These are phyloP conservation scores for Aphanomyces cochlioides DNA, from an alignment of 352 stramenopile species.

Conservation along the genomic window DNA sequence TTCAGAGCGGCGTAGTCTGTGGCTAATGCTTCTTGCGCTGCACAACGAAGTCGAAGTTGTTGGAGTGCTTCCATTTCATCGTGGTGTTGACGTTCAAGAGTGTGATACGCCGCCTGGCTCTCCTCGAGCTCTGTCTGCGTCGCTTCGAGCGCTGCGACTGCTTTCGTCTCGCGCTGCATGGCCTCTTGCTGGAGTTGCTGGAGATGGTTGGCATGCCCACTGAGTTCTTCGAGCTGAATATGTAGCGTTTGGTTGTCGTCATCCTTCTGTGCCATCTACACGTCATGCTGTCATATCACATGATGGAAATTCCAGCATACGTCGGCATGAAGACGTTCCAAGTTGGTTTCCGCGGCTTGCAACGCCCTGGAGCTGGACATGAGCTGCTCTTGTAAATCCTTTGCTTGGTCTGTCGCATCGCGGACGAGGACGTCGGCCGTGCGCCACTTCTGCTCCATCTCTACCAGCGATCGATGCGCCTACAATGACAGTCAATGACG, in stretches of 20 bases:
- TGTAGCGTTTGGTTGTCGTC: background rate
- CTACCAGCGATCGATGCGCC: conserved; percentile 2
- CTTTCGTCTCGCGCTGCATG: background rate
- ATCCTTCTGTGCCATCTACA: background rate
- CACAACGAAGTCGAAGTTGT: background rate
- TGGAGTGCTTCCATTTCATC: background rate
- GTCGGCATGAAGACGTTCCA: background rate
- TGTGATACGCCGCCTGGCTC: background rate
- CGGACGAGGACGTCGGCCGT: background rate
- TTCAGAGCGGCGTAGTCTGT: background rate
- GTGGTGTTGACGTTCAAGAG: too few relatives aligned
- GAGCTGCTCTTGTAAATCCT: conserved; percentile 11
- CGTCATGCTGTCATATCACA: too few relatives aligned
- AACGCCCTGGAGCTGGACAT: background rate
- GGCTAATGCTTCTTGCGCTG: background rate
- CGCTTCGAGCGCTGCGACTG: background rate
- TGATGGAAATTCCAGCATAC: background rate
- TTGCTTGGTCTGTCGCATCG: background rate
- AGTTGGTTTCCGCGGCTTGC: background rate
- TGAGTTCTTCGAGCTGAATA: conserved; percentile 2
- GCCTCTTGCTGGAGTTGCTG: background rate
- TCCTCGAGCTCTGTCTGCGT: background rate
- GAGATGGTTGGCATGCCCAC: background rate
- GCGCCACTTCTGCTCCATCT: conserved; percentile 12
- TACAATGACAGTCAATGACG: background rate